Evolutionary conservation across 495 filamentous ascomycete genomes (phyloP).

Genomic region (Neurospora intermedia): DNA sequence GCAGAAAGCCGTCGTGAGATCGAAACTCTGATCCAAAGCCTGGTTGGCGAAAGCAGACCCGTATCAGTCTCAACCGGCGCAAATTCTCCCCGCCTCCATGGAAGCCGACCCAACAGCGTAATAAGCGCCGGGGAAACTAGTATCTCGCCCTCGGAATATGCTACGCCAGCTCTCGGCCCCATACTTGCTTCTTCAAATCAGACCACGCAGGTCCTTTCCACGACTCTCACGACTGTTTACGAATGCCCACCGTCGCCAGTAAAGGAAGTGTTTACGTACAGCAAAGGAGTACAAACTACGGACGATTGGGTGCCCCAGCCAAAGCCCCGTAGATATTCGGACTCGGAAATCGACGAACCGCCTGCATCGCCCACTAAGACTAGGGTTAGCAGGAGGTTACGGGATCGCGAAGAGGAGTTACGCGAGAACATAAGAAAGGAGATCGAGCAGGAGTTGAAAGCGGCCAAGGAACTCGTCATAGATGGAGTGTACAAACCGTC

Average conservation of each 20-base stretch:
- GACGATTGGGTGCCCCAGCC: slow-evolving; percentile 50
- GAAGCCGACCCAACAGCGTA: slow-evolving; percentile 76
- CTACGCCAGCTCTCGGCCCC: slow-evolving; percentile 28
- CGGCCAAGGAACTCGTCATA: slow-evolving; percentile 45
- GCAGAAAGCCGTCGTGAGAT: slow-evolving; percentile 66
- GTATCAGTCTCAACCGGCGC: slow-evolving; percentile 57
- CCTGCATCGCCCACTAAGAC: slow-evolving; percentile 45
- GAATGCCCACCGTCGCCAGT: slow-evolving; percentile 64
- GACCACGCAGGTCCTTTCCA: slow-evolving; percentile 38
- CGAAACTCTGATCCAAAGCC: slow-evolving; percentile 66
- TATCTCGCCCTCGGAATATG: slow-evolving; percentile 50
- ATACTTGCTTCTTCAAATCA: slow-evolving; percentile 18
- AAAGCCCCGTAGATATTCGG: slow-evolving; percentile 39
- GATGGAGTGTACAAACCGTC: slow-evolving; percentile 39
- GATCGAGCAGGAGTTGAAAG: slow-evolving; percentile 83
- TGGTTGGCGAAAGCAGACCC: slow-evolving; percentile 69
- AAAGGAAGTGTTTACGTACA: slow-evolving; percentile 82
- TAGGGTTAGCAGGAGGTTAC: slow-evolving; percentile 60
- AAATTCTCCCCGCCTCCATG: slow-evolving; percentile 51
- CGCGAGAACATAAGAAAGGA: slow-evolving; percentile 74
- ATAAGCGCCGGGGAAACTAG: slow-evolving; percentile 65
- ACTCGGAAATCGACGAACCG: slow-evolving; percentile 46
- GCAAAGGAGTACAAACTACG: slow-evolving; percentile 84
- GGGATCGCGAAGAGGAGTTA: slow-evolving; percentile 78
- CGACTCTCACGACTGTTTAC: slow-evolving; percentile 59